Evolutionary conservation across 2,329 filamentous ascomycete species (phyloP).

Genomic region (Scleromitrula shiraiana): DNA sequence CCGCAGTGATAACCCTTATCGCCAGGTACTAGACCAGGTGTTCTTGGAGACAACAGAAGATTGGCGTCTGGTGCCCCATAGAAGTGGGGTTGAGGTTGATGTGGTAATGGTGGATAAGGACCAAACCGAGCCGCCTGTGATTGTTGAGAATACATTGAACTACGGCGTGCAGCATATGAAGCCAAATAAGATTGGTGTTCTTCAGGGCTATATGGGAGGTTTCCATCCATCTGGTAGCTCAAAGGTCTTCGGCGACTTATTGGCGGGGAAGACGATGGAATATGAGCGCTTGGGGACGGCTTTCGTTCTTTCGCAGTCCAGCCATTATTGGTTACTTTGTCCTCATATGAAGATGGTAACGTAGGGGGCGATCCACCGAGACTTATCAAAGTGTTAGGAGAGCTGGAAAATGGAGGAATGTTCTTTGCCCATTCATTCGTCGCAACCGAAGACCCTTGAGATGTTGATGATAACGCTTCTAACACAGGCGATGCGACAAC

Average conservation of each 20-base stretch:
- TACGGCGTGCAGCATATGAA: slow-evolving; percentile 36
- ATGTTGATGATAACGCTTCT: slow-evolving; percentile 26
- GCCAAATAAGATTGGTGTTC: slow-evolving; percentile 40
- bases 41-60: slow-evolving; percentile 41
- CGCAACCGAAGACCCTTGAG: slow-evolving; percentile 19
- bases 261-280: slow-evolving; percentile 28
- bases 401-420: slow-evolving; percentile 34
- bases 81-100: slow-evolving; percentile 70
- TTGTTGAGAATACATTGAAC: slow-evolving; percentile 45
- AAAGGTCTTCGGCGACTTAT: slow-evolving; percentile 38
- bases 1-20: slow-evolving; percentile 71
- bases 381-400: slow-evolving; percentile 35
- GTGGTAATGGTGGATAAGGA: slow-evolving; percentile 58
- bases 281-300: slow-evolving; percentile 17
- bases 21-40: slow-evolving; percentile 51
- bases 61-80: slow-evolving; percentile 70
- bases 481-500: slow-evolving; percentile 24
- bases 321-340: slow-evolving; percentile 21
- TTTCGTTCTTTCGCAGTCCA: slow-evolving; percentile 28
- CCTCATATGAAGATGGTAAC: slow-evolving; percentile 29
- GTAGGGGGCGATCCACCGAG: slow-evolving; percentile 38
- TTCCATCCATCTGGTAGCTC: slow-evolving; percentile 41
- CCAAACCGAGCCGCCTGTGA: slow-evolving; percentile 34
- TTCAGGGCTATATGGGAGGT: slow-evolving; percentile 32
- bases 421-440: slow-evolving; percentile 39